Evolutionary conservation across 106 monocot genomes (phyloP).

Genomic region (Dioscorea zingiberensis): DNA sequence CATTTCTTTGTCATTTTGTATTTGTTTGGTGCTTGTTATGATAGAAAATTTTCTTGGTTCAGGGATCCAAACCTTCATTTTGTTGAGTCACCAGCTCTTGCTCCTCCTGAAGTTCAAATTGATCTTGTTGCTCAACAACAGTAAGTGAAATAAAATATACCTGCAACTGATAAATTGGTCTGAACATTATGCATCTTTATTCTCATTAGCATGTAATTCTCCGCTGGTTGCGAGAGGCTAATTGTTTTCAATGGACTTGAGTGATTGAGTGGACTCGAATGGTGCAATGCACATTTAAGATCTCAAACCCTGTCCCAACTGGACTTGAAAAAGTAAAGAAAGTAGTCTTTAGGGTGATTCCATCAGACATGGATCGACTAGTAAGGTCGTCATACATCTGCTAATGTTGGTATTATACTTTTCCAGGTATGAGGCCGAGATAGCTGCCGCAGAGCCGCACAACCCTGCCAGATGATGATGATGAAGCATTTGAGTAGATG

Average conservation of each 20-base stretch:
- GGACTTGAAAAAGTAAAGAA: too few species aligned
- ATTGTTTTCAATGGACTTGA: too few species aligned
- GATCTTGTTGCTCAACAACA: conserved; percentile 50
- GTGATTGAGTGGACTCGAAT: too few species aligned
- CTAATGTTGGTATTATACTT: background rate
- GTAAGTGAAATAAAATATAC: conserved; percentile 22
- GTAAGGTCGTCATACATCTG: too few species aligned
- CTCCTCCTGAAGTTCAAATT: conserved; percentile 66
- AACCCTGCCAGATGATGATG: conserved; percentile 57
- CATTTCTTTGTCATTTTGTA: background rate
- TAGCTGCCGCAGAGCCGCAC: conserved; percentile 44
- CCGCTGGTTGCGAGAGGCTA: too few species aligned
- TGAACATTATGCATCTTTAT: too few species aligned
- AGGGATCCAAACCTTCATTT: conserved; percentile 72
- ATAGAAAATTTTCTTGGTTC: background rate
- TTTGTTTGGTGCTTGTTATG: background rate
- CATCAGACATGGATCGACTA: too few species aligned
- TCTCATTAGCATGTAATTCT: background rate
- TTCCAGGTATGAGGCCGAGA: conserved; percentile 44
- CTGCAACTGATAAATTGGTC: too few species aligned
- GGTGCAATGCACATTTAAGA: too few species aligned
- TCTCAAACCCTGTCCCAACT: too few species aligned
- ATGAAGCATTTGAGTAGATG: conserved; percentile 39
- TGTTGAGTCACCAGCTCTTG: conserved; percentile 66
- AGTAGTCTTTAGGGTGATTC: too few species aligned